Evolutionary conservation across 2,329 filamentous ascomycete species (phyloP).

Genomic region (Lithohypha guttulata): DNA sequence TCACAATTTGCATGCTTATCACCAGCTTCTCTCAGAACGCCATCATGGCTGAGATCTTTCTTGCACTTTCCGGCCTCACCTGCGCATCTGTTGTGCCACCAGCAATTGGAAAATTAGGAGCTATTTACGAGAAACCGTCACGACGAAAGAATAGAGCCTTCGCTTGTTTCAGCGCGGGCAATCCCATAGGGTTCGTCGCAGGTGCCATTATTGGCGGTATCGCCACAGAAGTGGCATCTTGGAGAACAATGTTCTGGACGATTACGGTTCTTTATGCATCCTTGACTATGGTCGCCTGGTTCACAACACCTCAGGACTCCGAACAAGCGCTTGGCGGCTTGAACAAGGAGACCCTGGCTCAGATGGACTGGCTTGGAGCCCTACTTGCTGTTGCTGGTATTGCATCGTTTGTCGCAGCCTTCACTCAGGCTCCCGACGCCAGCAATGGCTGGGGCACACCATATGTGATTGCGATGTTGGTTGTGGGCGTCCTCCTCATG

Average conservation of each 20-base stretch:
- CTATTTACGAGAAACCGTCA: slow-evolving; percentile 51
- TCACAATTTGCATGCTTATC: slow-evolving; percentile 46
- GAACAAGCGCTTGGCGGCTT: slow-evolving; percentile 35
- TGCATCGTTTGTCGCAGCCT: slow-evolving; percentile 51
- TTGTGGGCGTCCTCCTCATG: slow-evolving; percentile 49
- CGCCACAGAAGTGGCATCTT: slow-evolving; percentile 49
- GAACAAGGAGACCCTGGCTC: slow-evolving; percentile 40
- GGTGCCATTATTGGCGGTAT: slow-evolving; percentile 53
- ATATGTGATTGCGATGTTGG: slow-evolving; percentile 52
- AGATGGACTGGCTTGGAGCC: slow-evolving; percentile 52
- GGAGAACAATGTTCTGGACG: slow-evolving; percentile 53
- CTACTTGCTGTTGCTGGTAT: slow-evolving; percentile 53
- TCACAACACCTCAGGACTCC: slow-evolving; percentile 49
- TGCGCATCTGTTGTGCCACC: slow-evolving; percentile 54
- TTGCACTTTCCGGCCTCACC: slow-evolving; percentile 53
- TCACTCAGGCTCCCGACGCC: slow-evolving; percentile 48
- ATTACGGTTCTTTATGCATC: slow-evolving; percentile 54
- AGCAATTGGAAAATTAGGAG: slow-evolving; percentile 53
- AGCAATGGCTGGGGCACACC: slow-evolving; percentile 51
- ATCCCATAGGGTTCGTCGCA: slow-evolving; percentile 47
- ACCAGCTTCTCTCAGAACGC: slow-evolving; percentile 50
- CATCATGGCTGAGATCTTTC: slow-evolving; percentile 51
- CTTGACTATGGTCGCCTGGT: slow-evolving; percentile 47
- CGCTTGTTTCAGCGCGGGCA: slow-evolving; percentile 51
- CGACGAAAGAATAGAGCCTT: slow-evolving; percentile 55